phyloP scores from a whole-genome alignment of 768 basidiomycete species.

The Coprinopsis cinerea region DNA sequence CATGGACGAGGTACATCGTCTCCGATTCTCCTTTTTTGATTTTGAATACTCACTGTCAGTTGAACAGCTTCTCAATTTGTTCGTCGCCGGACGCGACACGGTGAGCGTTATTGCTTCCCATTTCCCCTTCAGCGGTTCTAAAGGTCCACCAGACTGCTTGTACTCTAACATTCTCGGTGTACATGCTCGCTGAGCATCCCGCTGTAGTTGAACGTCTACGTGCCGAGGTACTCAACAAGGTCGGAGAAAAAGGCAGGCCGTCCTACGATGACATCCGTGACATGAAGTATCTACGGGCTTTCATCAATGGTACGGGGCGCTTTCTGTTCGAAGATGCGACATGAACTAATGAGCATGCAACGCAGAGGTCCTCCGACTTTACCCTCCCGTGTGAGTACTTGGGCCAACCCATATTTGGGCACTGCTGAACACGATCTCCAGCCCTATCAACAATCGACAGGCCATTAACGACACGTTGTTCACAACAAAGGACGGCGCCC shows the following conservation, averaged over 20 bases:
- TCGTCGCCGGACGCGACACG: conserved; percentile 38
- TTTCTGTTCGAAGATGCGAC: neutral
- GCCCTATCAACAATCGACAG: conserved; percentile 8
- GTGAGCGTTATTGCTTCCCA: conserved; percentile 18
- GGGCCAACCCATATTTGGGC: neutral
- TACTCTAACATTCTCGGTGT: conserved; percentile 22
- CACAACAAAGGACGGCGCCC: neutral
- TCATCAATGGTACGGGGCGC: conserved; percentile 21
- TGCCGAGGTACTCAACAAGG: conserved; percentile 21
- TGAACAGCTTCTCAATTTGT: conserved; percentile 28
- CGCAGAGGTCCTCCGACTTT: conserved; percentile 20
- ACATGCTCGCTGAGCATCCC: conserved; percentile 23
- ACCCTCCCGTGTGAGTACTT: conserved; percentile 19
- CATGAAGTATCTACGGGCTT: conserved; percentile 36
- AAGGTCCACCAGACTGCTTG: conserved; percentile 16
- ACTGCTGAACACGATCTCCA: neutral
- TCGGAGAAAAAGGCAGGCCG: conserved; percentile 22
- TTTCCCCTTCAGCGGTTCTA: conserved; percentile 14
- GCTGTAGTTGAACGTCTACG: conserved; percentile 23
- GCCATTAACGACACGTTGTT: conserved; percentile 3
- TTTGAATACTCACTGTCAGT: conserved; percentile 36
- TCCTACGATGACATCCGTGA: conserved; percentile 24
- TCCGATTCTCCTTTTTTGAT: neutral
- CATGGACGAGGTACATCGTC: conserved; percentile 18
- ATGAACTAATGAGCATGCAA: neutral